Evolutionary conservation across 2,329 filamentous ascomycete genomes (phyloP), one percentile per base, ranked within the genome.

Genomic region (Aspergillus udagawae): DNA sequence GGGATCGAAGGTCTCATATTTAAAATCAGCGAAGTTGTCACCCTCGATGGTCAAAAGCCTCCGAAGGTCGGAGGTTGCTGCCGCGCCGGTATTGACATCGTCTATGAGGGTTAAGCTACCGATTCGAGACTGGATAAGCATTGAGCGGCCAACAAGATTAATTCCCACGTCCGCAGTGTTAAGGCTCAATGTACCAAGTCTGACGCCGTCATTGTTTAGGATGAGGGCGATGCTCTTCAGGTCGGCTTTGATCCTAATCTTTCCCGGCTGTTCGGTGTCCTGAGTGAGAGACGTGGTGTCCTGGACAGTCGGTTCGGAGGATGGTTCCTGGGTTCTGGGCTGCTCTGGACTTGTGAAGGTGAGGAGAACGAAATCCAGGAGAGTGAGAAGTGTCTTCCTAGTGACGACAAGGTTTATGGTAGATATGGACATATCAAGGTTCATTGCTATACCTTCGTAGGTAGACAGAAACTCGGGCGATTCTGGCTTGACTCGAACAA

Each of bases 401-500:
- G 95, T 99, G 8, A 99, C 92, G 35, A 99, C 86, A 23, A 99
- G 75, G 70, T 97, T 97, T 77, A 99, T 96, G 0, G 94, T 99
- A 0, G 94, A 97, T 12, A 99, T 87, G 0, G 87, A 86, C 1
- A 94, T 88, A 59, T 95, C 91, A 48, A 99, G 83, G 66, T 99
- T 97, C 28, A 89, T 97, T 61, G 95, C 92, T 55, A 97, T 89
- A 1, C 92, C 92, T 68, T 97, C 92, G 65, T 96, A 97, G 2
- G 91, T 88, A 1, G 89, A 86, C 81, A 92, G 87, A 67, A 97
- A 96, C 69, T 99, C 93, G 0, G 95, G 95, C 2, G 94, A 97
- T 52, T 91, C 86, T 32, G 85, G 88, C 67, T 94, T 97, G 57
- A 97, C 91, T 70, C 89, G 91, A 59, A 91, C 83, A 67, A 96